phyloP scores from a whole-genome alignment of 2,329 filamentous ascomycete species.

The Aspergillus sergii region DNA sequence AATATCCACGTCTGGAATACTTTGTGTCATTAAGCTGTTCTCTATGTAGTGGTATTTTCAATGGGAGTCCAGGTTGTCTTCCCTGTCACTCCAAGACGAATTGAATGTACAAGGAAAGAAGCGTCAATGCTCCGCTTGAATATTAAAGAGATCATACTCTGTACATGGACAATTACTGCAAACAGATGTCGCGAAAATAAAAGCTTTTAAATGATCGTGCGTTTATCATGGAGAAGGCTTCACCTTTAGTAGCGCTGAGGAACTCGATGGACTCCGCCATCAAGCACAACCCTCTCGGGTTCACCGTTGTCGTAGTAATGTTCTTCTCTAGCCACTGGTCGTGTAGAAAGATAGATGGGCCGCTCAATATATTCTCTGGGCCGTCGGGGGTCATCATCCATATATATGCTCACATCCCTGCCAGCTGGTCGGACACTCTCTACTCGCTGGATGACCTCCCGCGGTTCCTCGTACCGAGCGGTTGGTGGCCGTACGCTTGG shows the following conservation, averaged over 20 bases:
- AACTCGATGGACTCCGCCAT: slow-evolving; percentile 35
- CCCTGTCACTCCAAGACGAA: not conserved
- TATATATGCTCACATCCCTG: slow-evolving; percentile 46
- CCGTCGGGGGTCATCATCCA: slow-evolving; percentile 41
- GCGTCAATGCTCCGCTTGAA: not conserved
- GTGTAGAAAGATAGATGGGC: slow-evolving; percentile 43
- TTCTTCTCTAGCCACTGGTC: slow-evolving; percentile 36
- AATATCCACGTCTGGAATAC: not conserved
- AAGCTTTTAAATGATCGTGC: not conserved
- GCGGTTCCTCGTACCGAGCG: slow-evolving; percentile 47
- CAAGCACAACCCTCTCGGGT: slow-evolving; percentile 33
- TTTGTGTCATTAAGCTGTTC: not conserved
- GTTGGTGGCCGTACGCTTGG: slow-evolving; percentile 61
- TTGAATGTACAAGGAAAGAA: not conserved
- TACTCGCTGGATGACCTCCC: slow-evolving; percentile 43
- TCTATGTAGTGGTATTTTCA: slow-evolving; percentile 18
- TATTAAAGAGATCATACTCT: not conserved
- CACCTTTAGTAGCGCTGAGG: slow-evolving; percentile 36
- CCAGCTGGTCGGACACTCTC: slow-evolving; percentile 47
- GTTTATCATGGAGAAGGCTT: not conserved
- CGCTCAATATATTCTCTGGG: slow-evolving; percentile 54
- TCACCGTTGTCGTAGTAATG: slow-evolving; percentile 42
- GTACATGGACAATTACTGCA: not conserved
- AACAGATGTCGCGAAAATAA: not conserved
- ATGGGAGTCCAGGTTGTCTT: slow-evolving; percentile 7